Conservation (phyloP, 306 rosid species). For the peach (Prunus persica) region DNA sequence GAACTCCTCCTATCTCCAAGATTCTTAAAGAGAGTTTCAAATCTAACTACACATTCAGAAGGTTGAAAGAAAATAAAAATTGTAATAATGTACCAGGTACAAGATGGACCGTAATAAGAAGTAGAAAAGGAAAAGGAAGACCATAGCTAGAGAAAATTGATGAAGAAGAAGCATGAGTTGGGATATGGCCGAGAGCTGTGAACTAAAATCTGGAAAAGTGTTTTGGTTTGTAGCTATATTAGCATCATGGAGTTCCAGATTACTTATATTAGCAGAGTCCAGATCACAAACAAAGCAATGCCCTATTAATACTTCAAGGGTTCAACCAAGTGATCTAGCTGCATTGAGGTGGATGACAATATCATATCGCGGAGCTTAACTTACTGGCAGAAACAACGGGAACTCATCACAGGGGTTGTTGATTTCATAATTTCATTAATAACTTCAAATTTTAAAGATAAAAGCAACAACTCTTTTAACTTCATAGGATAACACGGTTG, state of each 20-base stretch:
- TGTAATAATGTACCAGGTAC: background rate
- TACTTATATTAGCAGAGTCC: background rate
- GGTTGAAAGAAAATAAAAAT: background rate
- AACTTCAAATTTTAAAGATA: background rate
- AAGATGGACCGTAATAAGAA: background rate
- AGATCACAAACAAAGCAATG: background rate
- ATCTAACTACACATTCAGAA: background rate
- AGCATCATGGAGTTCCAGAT: background rate
- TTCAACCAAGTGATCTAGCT: constrained; percentile 1
- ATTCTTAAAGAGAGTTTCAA: background rate
- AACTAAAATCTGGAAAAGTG: background rate
- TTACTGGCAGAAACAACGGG: background rate
- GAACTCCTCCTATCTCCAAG: background rate
- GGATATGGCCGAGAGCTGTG: background rate
- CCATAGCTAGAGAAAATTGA: background rate
- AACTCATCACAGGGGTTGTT: background rate
- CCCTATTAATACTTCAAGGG: background rate
- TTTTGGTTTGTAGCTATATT: background rate
- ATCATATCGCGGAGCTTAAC: constrained; percentile 2
- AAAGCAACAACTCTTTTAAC: constrained; percentile 2
- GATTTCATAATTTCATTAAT: background rate
- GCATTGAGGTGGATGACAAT: background rate
- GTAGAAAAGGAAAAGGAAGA: background rate
- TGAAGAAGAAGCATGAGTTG: background rate
- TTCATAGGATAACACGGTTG: background rate